Conservation (phyloP, 768 basidiomycete genomes). For the Dioszegia aurantiaca region DNA sequence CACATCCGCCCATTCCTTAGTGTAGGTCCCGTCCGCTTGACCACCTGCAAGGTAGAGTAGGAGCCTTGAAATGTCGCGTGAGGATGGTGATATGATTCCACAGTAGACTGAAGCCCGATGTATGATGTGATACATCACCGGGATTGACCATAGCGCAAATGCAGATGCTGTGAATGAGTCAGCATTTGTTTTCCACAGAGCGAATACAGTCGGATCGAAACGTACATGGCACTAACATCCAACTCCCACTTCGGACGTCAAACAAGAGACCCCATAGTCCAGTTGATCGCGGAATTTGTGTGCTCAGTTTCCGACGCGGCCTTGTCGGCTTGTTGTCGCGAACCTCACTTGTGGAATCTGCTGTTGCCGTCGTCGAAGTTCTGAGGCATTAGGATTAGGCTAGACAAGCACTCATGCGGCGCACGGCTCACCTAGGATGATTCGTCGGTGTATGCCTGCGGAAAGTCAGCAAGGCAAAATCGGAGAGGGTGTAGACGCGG, state of each 20-base stretch:
- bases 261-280: slow-evolving; percentile 55
- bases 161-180: slow-evolving; percentile 34
- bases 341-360: no score
- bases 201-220: slow-evolving; percentile 24
- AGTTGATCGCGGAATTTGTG: no score
- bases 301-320: no score
- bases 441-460: no score
- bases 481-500: no score
- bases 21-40: slow-evolving; percentile 53
- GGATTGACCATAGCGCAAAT: slow-evolving; percentile 36
- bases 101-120: slow-evolving; percentile 55
- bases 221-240: slow-evolving; percentile 73
- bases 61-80: slow-evolving; percentile 69
- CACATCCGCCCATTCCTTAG: slow-evolving; percentile 68
- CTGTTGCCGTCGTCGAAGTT: no score
- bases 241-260: slow-evolving; percentile 60
- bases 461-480: no score
- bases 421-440: no score
- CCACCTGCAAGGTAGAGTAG: slow-evolving; percentile 61
- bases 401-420: no score
- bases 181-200: no score
- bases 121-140: slow-evolving; percentile 37
- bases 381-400: no score
- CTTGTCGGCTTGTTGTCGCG: no score
- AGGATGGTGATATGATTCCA: slow-evolving; percentile 30